Evolutionary conservation across 768 basidiomycete species (phyloP), one percentile per base, ranked within the genome.

Genomic region (Tricholoma sp.): DNA sequence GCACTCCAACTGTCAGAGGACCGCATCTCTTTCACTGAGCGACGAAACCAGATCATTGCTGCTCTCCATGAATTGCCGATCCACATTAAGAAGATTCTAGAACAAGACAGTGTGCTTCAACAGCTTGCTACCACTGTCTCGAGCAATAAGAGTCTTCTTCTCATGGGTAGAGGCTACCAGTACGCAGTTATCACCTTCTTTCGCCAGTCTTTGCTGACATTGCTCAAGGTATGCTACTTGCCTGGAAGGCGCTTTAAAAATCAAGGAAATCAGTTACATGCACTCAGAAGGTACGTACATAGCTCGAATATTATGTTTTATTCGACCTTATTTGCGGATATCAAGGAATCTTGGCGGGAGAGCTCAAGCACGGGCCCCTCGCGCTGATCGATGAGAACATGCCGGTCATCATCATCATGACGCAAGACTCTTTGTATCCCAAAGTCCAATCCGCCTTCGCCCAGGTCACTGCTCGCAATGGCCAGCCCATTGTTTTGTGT

Each of bases 401-500:
- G 90, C 85, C 94, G 41, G 93, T 98, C 63, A 98, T 98, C 77
- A 93, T 99, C 74, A 85, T 99, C 76, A 99, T 99, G 97, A 99
- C 97, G 29, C 89, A 91, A 62, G 97, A 99, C 74, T 97, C 94
- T 44, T 78, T 98, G 24, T 98, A 98, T 75, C 94, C 95, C 67
- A 98, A 99, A 79, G 95, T 98, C 45, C 94, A 98, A 67, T 90
- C 88, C 7, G 97, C 97, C 37, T 92, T 97, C 63, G 76, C 94
- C 28, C 97, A 99, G 75, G 96, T 99, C 72, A 96, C 94, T 3
- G 96, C 97, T 45, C 89, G 97, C 71, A 96, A 95, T 73, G 97
- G 95, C 50, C 88, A 91, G 60, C 91, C 91, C 53, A 91, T 99
- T 71, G 88, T 99, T 60, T 81, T 98, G 61, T 97, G 95, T 76